These are phyloP conservation scores for Acer saccharum DNA, from an alignment of 345 rosid species.

Conservation along the genomic window DNA sequence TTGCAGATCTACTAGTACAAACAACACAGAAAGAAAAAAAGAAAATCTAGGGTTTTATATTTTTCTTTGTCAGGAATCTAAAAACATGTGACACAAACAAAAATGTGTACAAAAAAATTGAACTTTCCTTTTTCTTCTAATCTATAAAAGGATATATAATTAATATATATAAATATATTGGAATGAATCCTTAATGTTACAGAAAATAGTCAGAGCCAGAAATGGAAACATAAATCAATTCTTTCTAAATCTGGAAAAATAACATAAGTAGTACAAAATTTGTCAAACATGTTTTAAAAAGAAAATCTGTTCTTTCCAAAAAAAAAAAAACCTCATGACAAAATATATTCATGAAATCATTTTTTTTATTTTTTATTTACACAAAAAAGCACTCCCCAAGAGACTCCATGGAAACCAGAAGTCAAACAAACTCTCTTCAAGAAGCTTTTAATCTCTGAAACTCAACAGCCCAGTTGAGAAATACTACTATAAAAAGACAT, in stretches of 20 bases:
- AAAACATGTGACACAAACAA: not conserved
- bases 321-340: not conserved
- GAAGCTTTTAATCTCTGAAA: not conserved
- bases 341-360: no score
- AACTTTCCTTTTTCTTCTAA: not conserved
- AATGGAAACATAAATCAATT: not conserved
- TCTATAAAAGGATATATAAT: slow-evolving; percentile 4
- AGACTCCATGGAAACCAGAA: not conserved
- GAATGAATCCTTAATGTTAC: slow-evolving; percentile 9
- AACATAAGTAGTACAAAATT: not conserved
- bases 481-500: no score
- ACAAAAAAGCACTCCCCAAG: not conserved
- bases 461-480: slow-evolving; percentile 14
- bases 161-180: not conserved
- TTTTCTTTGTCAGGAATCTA: slow-evolving; percentile 3
- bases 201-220: slow-evolving; percentile 19
- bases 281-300: not conserved
- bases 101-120: not conserved
- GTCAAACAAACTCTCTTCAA: not conserved
- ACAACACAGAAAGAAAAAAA: not conserved
- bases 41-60: not conserved
- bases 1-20: slow-evolving; percentile 25
- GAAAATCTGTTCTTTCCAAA: slow-evolving; percentile 1
- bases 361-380: no score
- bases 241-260: slow-evolving; percentile 24